Evolutionary conservation across 139 green algal genomes (phyloP), one percentile per base, ranked within the genome.

Genomic region (Chlamydomonas sp.): DNA sequence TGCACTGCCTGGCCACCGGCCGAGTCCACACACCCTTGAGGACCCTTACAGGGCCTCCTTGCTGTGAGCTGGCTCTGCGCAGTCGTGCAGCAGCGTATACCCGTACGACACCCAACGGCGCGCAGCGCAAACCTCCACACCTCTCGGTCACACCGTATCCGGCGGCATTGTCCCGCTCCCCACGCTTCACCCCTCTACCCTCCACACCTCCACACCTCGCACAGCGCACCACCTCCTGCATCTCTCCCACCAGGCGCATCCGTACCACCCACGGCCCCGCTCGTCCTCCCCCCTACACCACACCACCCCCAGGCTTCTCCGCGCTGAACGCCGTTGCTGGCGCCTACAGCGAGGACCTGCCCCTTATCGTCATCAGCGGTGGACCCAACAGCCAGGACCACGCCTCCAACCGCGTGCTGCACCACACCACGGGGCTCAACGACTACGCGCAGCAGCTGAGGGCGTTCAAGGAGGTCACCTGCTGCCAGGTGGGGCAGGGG

Each of bases 321-420:
- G 78, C 72, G 12, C 87, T 96, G 86, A 96, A 96, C 82, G 94
- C 93, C 7, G 88, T 97, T 2, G 94, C 92, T 5, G 95, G 95
- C 58, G 95, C 95, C 4, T 97, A 95, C 86, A 75, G 79, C 1
- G 94, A 97, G 80, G 91, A 95, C 88, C 92, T 96, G 63, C 94
- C 94, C 0, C 79, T 97, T 58, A 95, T 97, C 68, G 91, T 91
- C 64, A 88, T 88, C n/a, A 72, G 71, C 79, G 90, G 91, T 17
- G 86, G 91, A 0, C 94, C 94, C 77, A 97, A 97, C 90, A 89
- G 64, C 76, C 97, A 97, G 73, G 96, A 98, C 88, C 96, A 94
- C 75, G 90, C 88, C 59, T 89, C 89, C 72, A 96, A 95, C 89
- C 94, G 91, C 78, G 88, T 96, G 8, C 87, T 98, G 79, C 95